Conservation (phyloP, 805 yeast species). For the Metschnikowia dekortorum region DNA sequence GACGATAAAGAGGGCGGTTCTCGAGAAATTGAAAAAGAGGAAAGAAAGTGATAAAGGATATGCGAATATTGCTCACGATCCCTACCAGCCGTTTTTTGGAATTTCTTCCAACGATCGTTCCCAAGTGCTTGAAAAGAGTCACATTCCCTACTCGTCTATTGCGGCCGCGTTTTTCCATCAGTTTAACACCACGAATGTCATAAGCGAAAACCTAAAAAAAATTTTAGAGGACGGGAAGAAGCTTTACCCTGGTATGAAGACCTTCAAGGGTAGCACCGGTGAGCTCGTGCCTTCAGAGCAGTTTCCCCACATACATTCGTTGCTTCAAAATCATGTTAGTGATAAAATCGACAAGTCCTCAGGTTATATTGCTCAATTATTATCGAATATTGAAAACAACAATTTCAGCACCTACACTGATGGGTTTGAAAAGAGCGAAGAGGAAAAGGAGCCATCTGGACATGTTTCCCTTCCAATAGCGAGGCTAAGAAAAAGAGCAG, state of each 20-base stretch:
- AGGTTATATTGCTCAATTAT: conserved; percentile 36
- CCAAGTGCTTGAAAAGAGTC: conserved; percentile 47
- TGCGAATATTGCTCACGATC: conserved; percentile 83
- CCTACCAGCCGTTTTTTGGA: conserved; percentile 75
- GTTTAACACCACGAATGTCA: conserved; percentile 55
- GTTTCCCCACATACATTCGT: conserved; percentile 45
- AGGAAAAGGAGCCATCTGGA: conserved; percentile 19
- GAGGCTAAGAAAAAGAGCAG: conserved; percentile 68
- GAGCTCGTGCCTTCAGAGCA: conserved; percentile 45
- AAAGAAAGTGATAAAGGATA: conserved; percentile 68
- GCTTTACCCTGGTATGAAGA: conserved; percentile 41
- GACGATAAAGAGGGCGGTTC: conserved; percentile 77
- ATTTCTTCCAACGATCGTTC: conserved; percentile 50
- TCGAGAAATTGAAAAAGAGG: conserved; percentile 73
- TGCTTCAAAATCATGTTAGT: conserved; percentile 27
- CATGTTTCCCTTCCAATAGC: conserved; percentile 47
- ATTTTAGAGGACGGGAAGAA: conserved; percentile 42
- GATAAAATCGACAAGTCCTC: conserved; percentile 20
- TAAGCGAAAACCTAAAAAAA: conserved; percentile 38
- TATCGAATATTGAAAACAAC: conserved; percentile 36
- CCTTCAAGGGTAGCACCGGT: conserved; percentile 49
- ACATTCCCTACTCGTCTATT: conserved; percentile 77
- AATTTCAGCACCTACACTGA: conserved; percentile 37
- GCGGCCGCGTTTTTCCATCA: conserved; percentile 62
- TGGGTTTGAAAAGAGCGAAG: conserved; percentile 28